These are phyloP conservation scores for Xerocomus spinulosus DNA, from an alignment of 768 basidiomycete genomes.

Conservation along the genomic window DNA sequence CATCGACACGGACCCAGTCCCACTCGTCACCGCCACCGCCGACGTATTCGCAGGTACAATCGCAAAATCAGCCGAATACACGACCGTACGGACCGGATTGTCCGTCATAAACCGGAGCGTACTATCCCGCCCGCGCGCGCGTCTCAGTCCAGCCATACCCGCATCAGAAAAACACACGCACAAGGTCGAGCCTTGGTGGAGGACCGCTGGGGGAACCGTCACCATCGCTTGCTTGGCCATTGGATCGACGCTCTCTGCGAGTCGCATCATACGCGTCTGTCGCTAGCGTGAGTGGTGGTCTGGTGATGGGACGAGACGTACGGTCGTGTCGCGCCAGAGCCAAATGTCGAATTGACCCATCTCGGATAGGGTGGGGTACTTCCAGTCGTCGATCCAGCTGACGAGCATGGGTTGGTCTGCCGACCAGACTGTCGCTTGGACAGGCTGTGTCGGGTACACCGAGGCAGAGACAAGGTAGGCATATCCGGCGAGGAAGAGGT, in stretches of 20 bases:
- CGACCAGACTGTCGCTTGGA: constrained; percentile 40
- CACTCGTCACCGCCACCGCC: not conserved
- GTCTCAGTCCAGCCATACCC: too few relatives aligned
- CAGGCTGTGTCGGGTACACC: constrained; percentile 50
- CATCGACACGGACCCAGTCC: constrained; percentile 2
- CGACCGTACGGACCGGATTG: constrained; percentile 21
- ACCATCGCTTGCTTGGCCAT: constrained; percentile 18
- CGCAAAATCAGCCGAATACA: constrained; percentile 52
- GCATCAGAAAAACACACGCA: too few relatives aligned
- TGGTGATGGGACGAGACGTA: constrained; percentile 14
- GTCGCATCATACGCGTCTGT: constrained; percentile 39
- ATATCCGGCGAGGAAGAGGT: constrained; percentile 6
- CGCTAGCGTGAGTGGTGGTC: too few relatives aligned
- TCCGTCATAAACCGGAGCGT: constrained; percentile 32
- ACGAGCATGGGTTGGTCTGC: constrained; percentile 41
- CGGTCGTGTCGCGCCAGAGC: constrained; percentile 42
- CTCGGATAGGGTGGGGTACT: constrained; percentile 36
- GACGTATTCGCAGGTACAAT: constrained; percentile 25
- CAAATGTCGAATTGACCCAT: constrained; percentile 45
- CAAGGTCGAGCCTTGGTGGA: constrained; percentile 30
- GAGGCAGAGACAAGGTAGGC: constrained; percentile 28
- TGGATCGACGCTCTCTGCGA: constrained; percentile 45
- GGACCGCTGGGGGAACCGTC: constrained; percentile 27
- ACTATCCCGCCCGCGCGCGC: too few relatives aligned
- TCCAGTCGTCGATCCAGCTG: constrained; percentile 49